Conservation (phyloP, 2,329 filamentous ascomycete genomes). For the Graphium sp. region DNA sequence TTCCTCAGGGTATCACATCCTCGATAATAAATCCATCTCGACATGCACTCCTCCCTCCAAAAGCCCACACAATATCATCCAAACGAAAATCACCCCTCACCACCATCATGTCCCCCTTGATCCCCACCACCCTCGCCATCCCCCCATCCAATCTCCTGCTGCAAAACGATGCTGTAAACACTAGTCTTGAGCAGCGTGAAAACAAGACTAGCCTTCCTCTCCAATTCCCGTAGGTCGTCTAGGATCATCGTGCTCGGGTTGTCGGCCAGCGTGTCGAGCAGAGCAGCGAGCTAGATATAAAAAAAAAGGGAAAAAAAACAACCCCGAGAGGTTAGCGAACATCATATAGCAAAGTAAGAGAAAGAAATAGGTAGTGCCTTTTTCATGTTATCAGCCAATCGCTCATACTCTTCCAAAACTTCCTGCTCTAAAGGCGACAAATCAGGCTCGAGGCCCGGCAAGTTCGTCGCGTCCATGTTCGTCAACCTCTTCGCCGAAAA, state of each 20-base stretch:
- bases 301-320: too few species aligned
- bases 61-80: too few species aligned
- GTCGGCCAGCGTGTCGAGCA: constrained; percentile 46
- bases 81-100: too few species aligned
- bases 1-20: too few species aligned
- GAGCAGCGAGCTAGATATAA: constrained; percentile 32
- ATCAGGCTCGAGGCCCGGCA: constrained; percentile 25
- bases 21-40: too few species aligned
- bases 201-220: constrained; percentile 86
- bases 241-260: constrained; percentile 67
- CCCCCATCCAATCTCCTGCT: constrained; percentile 82
- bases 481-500: too few species aligned
- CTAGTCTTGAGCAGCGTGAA: constrained; percentile 95
- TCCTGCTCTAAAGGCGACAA: constrained; percentile 79
- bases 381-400: constrained; percentile 79
- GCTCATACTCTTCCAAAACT: constrained; percentile 84
- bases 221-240: constrained; percentile 71
- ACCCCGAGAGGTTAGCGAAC: too few species aligned
- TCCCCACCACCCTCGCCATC: constrained; percentile 22
- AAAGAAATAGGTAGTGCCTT: constrained; percentile 47
- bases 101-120: too few species aligned
- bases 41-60: too few species aligned
- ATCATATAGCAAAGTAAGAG: too few species aligned
- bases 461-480: constrained; percentile 4
- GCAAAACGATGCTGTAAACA: constrained; percentile 95